These are phyloP conservation scores for Taiozyma sp. DNA, from an alignment of 1,139 yeast species.

Conservation along the genomic window DNA sequence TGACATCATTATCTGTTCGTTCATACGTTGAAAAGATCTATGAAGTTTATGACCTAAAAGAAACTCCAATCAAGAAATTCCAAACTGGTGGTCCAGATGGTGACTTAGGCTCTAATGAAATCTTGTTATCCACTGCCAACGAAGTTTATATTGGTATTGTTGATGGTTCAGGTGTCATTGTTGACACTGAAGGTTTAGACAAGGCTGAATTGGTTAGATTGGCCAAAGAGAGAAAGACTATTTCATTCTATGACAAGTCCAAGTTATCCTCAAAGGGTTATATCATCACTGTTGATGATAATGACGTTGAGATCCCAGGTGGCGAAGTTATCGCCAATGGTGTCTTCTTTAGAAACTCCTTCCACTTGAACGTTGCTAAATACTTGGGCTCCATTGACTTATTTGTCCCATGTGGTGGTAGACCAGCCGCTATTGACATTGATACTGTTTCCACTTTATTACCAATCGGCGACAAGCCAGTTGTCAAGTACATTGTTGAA, in stretches of 20 bases:
- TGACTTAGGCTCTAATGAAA: constrained; percentile 94
- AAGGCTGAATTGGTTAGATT: constrained; percentile 73
- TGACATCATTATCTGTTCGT: constrained; percentile 94
- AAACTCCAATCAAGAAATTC: constrained; percentile 64
- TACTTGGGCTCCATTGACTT: constrained; percentile 67
- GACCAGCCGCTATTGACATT: constrained; percentile 94
- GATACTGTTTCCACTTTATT: constrained; percentile 73
- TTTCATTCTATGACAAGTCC: constrained; percentile 61
- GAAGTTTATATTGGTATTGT: constrained; percentile 87
- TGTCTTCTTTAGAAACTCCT: constrained; percentile 85
- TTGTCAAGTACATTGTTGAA: constrained; percentile 88
- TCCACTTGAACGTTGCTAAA: constrained; percentile 73
- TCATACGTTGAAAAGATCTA: constrained; percentile 89
- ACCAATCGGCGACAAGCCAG: constrained; percentile 67
- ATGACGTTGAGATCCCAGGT: constrained; percentile 70
- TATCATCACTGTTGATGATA: constrained; percentile 81
- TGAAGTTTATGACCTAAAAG: constrained; percentile 63
- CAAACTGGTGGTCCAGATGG: constrained; percentile 99
- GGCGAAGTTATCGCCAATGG: constrained; percentile 80
- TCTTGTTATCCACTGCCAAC: constrained; percentile 65
- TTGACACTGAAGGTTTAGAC: constrained; percentile 87
- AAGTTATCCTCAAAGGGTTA: constrained; percentile 75
- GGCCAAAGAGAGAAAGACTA: constrained; percentile 76
- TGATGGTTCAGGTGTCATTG: constrained; percentile 94
- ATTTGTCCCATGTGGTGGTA: constrained; percentile 98